These are phyloP conservation scores for Gryganskiella cystojenkinii DNA, from an alignment of 192 early-diverging fungal genomes.

Conservation along the genomic window DNA sequence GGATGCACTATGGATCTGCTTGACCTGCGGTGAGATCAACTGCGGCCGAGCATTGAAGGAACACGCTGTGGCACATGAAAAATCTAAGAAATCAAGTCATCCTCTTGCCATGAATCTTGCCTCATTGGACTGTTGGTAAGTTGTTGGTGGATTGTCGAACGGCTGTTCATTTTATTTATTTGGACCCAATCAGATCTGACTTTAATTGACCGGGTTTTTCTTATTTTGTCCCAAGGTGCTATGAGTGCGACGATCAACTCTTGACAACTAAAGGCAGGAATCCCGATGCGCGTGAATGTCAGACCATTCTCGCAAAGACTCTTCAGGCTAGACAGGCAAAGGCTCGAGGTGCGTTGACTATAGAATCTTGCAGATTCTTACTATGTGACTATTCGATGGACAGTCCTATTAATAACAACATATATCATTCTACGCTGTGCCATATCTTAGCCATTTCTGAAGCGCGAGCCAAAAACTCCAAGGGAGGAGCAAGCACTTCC, in stretches of 20 bases:
- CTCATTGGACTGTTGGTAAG: slow-evolving; percentile 12
- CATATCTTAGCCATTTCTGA: background rate
- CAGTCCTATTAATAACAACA: too few relatives aligned
- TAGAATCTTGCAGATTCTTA: too few relatives aligned
- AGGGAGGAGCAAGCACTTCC: background rate
- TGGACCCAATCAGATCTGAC: too few relatives aligned
- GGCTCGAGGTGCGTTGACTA: background rate
- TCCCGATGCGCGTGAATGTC: slow-evolving; percentile 6
- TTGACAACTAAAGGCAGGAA: slow-evolving; percentile 11
- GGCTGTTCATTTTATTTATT: too few relatives aligned
- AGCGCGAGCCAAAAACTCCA: background rate
- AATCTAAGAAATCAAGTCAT: slow-evolving; percentile 3
- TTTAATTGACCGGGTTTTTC: background rate
- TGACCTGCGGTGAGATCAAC: slow-evolving; percentile 18
- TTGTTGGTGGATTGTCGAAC: background rate
- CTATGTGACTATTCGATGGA: too few relatives aligned
- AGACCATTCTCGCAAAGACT: background rate
- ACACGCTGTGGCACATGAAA: slow-evolving; percentile 13
- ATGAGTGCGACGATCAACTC: slow-evolving; percentile 24
- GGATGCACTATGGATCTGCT: slow-evolving; percentile 11
- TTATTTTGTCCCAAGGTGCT: slow-evolving; percentile 16
- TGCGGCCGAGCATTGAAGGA: slow-evolving; percentile 15
- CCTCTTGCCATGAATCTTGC: slow-evolving; percentile 13
- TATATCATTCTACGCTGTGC: too few relatives aligned
- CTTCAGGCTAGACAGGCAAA: slow-evolving; percentile 10